Evolutionary conservation across 208 protist genomes (phyloP), one percentile per base, ranked within the genome.

Genomic region (Crithidia bombi): DNA sequence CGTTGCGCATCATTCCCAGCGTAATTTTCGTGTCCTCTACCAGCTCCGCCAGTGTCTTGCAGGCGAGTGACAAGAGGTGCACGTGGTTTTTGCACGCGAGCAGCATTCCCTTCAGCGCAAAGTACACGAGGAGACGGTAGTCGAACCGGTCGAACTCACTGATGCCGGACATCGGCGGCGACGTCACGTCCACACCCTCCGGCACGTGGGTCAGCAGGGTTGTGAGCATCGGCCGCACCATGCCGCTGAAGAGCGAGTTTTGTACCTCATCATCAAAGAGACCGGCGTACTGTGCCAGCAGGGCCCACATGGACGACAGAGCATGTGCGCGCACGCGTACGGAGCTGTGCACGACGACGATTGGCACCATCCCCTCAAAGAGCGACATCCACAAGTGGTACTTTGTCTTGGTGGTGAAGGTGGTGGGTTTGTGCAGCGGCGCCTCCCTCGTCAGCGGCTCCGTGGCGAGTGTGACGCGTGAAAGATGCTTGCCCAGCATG

Each of bases 331-430:
- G 79, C 33, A 92, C 88, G 39, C 88, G 81, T 5, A 89, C 74
- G 33, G 82, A 92, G 57, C 72, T 62, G 70, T 93, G 87, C 62
- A 91, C 66, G 26, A 92, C 75, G 14, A 89, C 76, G 35, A 93
- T 87, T 15, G 90, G 87, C 35, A 91, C 69, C 69, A 95, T 69
- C 12, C 87, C 87, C 62, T 95, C 87, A 44, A 95, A 87, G 36
- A 95, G 69, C 4, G 87, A 83, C 75, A 90, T 84, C 87, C 90
- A 95, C 64, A 95, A 65, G 72, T 91, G 82, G 58, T 93, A 92
- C 32, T 73, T 66, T 21, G 81, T 93, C 78, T 91, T 89, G 33
- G 49, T 63, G n/a, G 59, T 70, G 52, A 81, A 79, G 54, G 43
- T 65, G 21, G 33, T 68, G 15, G 90, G 86, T 56, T 90, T 89